Evolutionary conservation across 148 eudicot species (phyloP).

Genomic region (Silene conica): DNA sequence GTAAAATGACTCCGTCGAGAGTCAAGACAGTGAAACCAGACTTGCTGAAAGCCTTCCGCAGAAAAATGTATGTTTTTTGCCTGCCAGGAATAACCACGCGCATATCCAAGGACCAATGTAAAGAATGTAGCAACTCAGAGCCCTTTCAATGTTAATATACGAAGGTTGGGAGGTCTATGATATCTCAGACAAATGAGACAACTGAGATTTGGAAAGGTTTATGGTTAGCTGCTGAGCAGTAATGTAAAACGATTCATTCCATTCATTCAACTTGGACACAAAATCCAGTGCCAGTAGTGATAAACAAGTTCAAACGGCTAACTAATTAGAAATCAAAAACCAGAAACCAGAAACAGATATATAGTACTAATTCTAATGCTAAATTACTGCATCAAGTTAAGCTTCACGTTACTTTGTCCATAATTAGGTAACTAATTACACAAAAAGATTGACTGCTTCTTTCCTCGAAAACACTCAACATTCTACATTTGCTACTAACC

Average conservation of each 20-base stretch:
- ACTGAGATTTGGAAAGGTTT: neutral
- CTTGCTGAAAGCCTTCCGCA: neutral
- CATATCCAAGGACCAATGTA: too few species aligned
- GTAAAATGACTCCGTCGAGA: too few species aligned
- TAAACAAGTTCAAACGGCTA: neutral
- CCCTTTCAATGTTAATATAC: too few species aligned
- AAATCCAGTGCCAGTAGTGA: too few species aligned
- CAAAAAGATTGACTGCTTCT: constrained; percentile 4
- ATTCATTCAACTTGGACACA: neutral
- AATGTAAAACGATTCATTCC: neutral
- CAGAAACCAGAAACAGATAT: too few species aligned
- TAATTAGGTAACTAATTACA: constrained; percentile 13
- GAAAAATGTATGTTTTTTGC: neutral
- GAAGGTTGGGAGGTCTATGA: neutral
- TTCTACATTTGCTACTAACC: too few species aligned
- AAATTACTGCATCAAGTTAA: constrained; percentile 6
- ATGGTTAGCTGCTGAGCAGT: neutral
- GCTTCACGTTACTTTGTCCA: constrained; percentile 11
- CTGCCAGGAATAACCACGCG: too few species aligned
- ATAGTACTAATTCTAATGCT: neutral
- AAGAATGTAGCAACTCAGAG: too few species aligned
- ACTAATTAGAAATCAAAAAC: neutral
- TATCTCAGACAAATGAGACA: neutral
- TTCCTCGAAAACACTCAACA: constrained; percentile 17
- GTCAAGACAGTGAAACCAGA: neutral